Base-by-base conservation (phyloP, 2,329 filamentous ascomycete genomes). In the Leptographium radiaticola region DNA sequence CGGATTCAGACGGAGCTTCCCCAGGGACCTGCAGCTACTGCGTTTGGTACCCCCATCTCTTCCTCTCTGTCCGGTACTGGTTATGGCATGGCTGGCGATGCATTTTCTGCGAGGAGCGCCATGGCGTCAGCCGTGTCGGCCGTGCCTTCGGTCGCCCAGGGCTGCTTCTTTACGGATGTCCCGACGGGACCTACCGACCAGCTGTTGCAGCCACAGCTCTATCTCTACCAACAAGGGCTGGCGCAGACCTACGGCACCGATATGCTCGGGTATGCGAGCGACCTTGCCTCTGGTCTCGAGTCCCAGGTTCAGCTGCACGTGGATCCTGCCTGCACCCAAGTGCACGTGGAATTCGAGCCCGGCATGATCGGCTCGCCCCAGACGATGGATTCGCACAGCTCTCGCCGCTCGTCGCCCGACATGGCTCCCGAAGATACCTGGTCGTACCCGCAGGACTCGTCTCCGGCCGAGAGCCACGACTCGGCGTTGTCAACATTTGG, bases 51-150 rank as follows among this genome's bases (percentile, higher is more conserved):
- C 7, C n/a, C 49, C 1, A n/a, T 77, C 68, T 71, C 40, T 38
- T 25, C 44, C 16, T 25, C 36, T 16, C n/a, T 52, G 1, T 25
- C 47, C 20, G 31, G 51, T 30, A 25, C 49, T 6, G 11, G 69
- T 63, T 71, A 74, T 71, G 74, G 75, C 66, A 70, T 77, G 59
- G 67, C 72, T 71, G 74, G 73, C 72, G 76, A 76, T 67, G 66
- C 68, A 2, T 47, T 51, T 20, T 46, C 39, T 2, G 16, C 34
- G 16, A 49, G 48, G 10, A 42, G 48, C 13, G 36, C 38, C 16
- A 33, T 57, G 47, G 39, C 52, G 8, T 43, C 48, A 8, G 25
- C 40, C 30, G 42, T 49, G 33, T 10, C 45, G 6, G 56, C 64
- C 10, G 38, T 44, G 25, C 30, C 49, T 6, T 39, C 40, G 7